Evolutionary conservation across 352 stramenopile genomes (phyloP).

Genomic region (Phytopythium vexans): DNA sequence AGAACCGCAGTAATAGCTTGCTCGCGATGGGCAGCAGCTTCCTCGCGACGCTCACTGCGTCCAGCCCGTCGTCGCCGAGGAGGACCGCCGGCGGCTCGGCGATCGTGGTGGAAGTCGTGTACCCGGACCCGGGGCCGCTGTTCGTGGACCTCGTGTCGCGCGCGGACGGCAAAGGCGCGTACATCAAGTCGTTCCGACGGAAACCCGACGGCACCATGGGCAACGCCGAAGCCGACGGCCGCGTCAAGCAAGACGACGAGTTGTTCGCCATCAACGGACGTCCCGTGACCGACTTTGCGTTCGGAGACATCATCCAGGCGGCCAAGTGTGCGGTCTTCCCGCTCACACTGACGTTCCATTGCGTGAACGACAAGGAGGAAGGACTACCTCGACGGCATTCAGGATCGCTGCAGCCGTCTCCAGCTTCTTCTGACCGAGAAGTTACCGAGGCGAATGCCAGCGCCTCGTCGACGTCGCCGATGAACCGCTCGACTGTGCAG

Average conservation of each 20-base stretch:
- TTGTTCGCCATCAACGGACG: conserved; percentile 66
- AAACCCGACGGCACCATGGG: conserved; percentile 49
- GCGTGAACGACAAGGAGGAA: conserved; percentile 36
- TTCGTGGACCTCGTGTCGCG: conserved; percentile 79
- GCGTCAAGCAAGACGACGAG: conserved; percentile 60
- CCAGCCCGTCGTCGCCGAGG: conserved; percentile 14
- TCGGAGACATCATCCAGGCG: conserved; percentile 62
- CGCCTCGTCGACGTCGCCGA: too few relatives aligned
- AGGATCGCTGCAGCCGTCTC: conserved; percentile 3
- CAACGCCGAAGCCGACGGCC: conserved; percentile 48
- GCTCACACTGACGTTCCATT: conserved; percentile 65
- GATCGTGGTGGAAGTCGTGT: conserved; percentile 41
- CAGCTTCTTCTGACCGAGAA: too few relatives aligned
- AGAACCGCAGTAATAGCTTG: conserved; percentile 28
- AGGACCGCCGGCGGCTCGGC: conserved; percentile 25
- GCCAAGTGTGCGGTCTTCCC: conserved; percentile 65
- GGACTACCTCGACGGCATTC: conserved; percentile 5
- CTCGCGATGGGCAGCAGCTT: conserved; percentile 48
- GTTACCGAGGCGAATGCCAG: too few relatives aligned
- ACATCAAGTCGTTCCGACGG: conserved; percentile 72
- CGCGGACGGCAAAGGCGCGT: conserved; percentile 59
- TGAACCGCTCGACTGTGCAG: conserved; percentile 15
- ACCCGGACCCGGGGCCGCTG: conserved; percentile 42
- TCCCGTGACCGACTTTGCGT: conserved; percentile 53
- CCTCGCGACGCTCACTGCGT: conserved; percentile 24